Base-by-base conservation (phyloP, 2,329 filamentous ascomycete genomes). In the Diplodia intermedia region DNA sequence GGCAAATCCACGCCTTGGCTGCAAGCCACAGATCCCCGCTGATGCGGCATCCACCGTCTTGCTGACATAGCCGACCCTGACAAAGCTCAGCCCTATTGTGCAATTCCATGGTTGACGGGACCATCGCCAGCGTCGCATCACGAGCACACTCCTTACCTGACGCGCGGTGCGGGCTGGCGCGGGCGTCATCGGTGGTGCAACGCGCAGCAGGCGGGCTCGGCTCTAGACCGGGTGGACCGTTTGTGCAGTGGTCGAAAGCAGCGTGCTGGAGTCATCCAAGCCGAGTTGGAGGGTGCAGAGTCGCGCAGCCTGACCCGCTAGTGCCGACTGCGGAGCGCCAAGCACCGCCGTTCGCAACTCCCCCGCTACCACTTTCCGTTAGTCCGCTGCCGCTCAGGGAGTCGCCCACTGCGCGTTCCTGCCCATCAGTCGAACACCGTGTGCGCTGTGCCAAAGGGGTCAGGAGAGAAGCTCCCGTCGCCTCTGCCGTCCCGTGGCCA, bases 321-420 rank as follows among this genome's bases (percentile, higher is more conserved):
- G n/a, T 50, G 57, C 57, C 57, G 57, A 61, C 29, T 36, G 57
- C 57, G 57, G 57, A 49, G 57, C 40, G 57, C 55, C 55, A 47
- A 60, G 55, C 38, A 23, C 5, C 38, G 23, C 57, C 55, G 55
- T 60, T 43, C 55, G 55, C 55, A 23, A 43, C 55, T 43, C 33
- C 55, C 55, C 55, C 55, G 55, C 55, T 60, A n/a, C 55, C 55
- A 15, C 55, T 60, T 47, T 38, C 36, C 36, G 55, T 60, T 60
- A 60, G 55, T 15, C 7, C 20, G 20, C 15, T n/a, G 20, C 38
- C 55, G 31, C 20, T 38, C 53, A 56, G 29, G 26, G 53, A 11
- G 18, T 29, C 12, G 53, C 18, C 53, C 31, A 56, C 38, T 54
- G 23, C 20, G 11, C 31, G 29, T 20, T 7, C 31, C 7, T 36